A percentile compares a stretch with the other conserved stretches of the same genome.
These are phyloP conservation scores for Pythium rhizo-oryzae DNA, from an alignment of 352 stramenopile species.

Conservation along the genomic window DNA sequence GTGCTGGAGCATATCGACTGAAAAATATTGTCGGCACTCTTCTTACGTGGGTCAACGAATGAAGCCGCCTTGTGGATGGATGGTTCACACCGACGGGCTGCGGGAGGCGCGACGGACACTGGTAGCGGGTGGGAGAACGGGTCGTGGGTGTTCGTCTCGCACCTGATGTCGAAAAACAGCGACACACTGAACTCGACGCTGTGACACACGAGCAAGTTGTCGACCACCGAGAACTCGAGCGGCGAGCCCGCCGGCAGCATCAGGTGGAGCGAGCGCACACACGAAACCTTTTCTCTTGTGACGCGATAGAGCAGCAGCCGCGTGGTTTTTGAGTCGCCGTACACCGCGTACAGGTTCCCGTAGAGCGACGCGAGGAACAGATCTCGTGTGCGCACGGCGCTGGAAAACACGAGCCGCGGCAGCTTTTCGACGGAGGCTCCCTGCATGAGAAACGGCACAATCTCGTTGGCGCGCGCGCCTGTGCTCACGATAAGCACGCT, in stretches of 20 bases:
- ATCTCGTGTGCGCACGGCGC: constrained; percentile 49
- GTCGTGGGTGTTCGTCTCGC: constrained; percentile 52
- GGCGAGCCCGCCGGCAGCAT: constrained; percentile 61
- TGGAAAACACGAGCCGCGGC: constrained; percentile 73
- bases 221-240: constrained; percentile 75
- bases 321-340: constrained; percentile 52
- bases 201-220: constrained; percentile 85
- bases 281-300: constrained; percentile 61
- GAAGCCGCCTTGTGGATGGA: constrained; percentile 7
- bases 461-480: constrained; percentile 73
- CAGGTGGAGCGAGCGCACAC: constrained; percentile 74
- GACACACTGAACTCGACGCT: constrained; percentile 81
- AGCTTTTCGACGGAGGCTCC: constrained; percentile 67
- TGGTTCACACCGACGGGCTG: neutral
- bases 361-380: constrained; percentile 74
- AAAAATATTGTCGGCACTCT: neutral
- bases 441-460: constrained; percentile 71
- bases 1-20: neutral
- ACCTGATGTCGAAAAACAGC: constrained; percentile 81
- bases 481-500: constrained; percentile 71
- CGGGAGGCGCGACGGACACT: constrained; percentile 48
- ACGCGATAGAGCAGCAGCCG: constrained; percentile 81
- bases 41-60: neutral
- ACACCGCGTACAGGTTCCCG: constrained; percentile 65
- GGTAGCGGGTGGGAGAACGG: constrained; percentile 76